Evolutionary conservation across 306 rosid genomes (phyloP).

Genomic region (Mimosa pudica): DNA sequence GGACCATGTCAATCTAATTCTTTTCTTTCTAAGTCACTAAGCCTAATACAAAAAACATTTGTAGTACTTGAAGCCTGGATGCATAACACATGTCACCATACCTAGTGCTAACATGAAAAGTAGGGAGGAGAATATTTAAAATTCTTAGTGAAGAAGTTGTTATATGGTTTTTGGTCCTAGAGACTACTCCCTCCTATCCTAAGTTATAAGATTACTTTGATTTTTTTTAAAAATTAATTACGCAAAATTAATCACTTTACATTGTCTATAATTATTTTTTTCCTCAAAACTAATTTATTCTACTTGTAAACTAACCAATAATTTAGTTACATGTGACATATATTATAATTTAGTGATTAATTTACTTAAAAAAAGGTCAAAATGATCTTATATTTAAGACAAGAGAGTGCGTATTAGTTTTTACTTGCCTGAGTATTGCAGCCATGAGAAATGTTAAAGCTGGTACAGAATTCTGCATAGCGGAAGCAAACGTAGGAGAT

Average conservation of each 20-base stretch:
- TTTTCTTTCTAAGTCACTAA: background rate
- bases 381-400: too few species aligned
- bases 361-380: too few species aligned
- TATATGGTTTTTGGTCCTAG: background rate
- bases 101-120: background rate
- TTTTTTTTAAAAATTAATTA: too few species aligned
- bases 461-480: slow-evolving; percentile 74
- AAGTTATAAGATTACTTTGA: too few species aligned
- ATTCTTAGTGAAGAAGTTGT: background rate
- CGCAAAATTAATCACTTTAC: too few species aligned
- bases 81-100: background rate
- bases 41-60: background rate
- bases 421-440: slow-evolving; percentile 54
- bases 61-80: background rate
- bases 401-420: background rate
- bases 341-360: too few species aligned
- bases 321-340: too few species aligned
- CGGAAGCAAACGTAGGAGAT: slow-evolving; percentile 74
- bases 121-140: background rate
- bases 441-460: slow-evolving; percentile 87
- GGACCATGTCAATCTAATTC: background rate
- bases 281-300: too few species aligned
- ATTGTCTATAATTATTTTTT: too few species aligned
- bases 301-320: too few species aligned
- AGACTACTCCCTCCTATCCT: background rate